Evolutionary conservation across 768 basidiomycete genomes (phyloP).

Genomic region (Psilocybe subaeruginosa): DNA sequence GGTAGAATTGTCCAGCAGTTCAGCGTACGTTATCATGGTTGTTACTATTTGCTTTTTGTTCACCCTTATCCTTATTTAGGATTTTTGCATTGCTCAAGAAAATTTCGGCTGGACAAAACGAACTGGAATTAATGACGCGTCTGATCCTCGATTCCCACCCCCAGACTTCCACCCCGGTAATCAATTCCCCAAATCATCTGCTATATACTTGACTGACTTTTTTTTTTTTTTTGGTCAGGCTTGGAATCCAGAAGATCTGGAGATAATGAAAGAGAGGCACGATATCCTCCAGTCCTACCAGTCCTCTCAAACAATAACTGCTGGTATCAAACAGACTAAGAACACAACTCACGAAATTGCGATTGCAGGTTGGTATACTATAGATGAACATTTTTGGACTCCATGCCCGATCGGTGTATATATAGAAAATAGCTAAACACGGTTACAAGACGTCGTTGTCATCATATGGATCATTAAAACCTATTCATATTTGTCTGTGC

Average conservation of each 20-base stretch:
- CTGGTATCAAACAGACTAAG: neutral
- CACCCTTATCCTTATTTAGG: constrained; percentile 3
- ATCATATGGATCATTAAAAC: neutral
- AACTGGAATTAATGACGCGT: constrained; percentile 16
- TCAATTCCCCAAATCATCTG: neutral
- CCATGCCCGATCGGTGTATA: constrained; percentile 71
- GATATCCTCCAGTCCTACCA: constrained; percentile 20
- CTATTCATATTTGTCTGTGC: neutral
- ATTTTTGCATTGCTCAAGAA: constrained; percentile 17
- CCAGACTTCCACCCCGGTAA: constrained; percentile 9
- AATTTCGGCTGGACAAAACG: constrained; percentile 15
- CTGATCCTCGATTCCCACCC: constrained; percentile 13
- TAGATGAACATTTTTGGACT: constrained; percentile 54
- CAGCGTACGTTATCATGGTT: constrained; percentile 16
- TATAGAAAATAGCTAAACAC: constrained; percentile 5
- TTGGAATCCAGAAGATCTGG: constrained; percentile 55
- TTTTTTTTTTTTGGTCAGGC: constrained; percentile 30
- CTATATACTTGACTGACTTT: neutral
- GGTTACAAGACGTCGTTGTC: neutral
- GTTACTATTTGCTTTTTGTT: neutral
- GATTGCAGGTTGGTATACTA: constrained; percentile 55
- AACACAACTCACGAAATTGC: constrained; percentile 4
- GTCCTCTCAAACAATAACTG: neutral
- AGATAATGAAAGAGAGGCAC: constrained; percentile 60
- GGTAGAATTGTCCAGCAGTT: constrained; percentile 6